Conservation (phyloP, 805 yeast species). For the Saccharomycopsis sp. region DNA sequence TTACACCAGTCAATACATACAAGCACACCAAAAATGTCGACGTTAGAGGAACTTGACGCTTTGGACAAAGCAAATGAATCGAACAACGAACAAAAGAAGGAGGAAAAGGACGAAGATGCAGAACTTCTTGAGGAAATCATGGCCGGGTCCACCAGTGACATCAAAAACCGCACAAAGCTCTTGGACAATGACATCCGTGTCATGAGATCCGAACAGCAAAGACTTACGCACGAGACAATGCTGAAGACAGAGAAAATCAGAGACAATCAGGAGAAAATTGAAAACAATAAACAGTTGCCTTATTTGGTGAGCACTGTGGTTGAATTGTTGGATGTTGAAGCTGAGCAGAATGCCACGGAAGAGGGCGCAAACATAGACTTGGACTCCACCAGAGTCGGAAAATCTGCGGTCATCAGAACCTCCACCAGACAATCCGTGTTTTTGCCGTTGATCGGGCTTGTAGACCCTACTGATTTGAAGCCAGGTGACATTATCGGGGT, state of each 20-base stretch:
- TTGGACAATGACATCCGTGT: conserved; percentile 94
- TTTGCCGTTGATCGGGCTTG: conserved; percentile 91
- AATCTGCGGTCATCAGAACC: conserved; percentile 97
- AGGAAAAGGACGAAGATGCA: conserved; percentile 34
- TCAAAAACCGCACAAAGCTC: conserved; percentile 76
- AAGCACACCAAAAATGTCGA: conserved; percentile 47
- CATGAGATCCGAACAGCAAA: conserved; percentile 84
- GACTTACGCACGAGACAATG: conserved; percentile 86
- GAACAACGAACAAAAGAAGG: conserved; percentile 21
- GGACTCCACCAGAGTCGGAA: conserved; percentile 86
- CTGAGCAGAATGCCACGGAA: conserved; percentile 71
- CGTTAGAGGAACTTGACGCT: conserved; percentile 73
- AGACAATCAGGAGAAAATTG: conserved; percentile 93
- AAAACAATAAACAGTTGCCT: conserved; percentile 91
- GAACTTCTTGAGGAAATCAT: conserved; percentile 80
- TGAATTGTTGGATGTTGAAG: conserved; percentile 82
- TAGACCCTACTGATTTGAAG: conserved; percentile 81
- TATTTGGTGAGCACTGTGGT: conserved; percentile 95
- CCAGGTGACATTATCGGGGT: conserved; percentile 99
- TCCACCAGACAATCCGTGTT: conserved; percentile 97
- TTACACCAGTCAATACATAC: too few species aligned
- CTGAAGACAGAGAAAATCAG: conserved; percentile 90
- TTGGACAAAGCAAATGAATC: conserved; percentile 30
- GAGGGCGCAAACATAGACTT: conserved; percentile 95
- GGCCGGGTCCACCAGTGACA: conserved; percentile 70